Evolutionary conservation across 1,284 basidiomycete species (phyloP).

Genomic region (Fistulinella cinereoalba): DNA sequence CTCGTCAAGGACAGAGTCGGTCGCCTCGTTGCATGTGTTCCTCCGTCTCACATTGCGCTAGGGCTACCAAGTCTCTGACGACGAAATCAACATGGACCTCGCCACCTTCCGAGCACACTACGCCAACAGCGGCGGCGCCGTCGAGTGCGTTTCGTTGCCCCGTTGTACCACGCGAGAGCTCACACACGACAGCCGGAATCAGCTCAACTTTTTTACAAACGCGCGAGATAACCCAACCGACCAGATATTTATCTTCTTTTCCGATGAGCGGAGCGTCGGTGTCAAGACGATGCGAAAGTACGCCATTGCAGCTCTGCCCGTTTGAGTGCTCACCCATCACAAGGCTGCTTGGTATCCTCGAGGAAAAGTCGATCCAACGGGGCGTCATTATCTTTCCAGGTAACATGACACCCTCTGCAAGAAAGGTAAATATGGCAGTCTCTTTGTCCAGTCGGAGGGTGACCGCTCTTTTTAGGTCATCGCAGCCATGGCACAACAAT

Average conservation of each 20-base stretch:
- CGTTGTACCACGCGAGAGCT: constrained; percentile 4
- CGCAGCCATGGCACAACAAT: constrained; percentile 81
- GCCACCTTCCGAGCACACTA: constrained; percentile 68
- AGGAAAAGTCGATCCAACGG: constrained; percentile 84
- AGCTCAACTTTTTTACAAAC: constrained; percentile 86
- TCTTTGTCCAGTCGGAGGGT: neutral
- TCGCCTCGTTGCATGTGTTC: constrained; percentile 14
- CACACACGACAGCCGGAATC: constrained; percentile 62
- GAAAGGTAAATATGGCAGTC: constrained; percentile 62
- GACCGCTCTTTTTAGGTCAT: constrained; percentile 62
- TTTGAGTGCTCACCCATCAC: constrained; percentile 8
- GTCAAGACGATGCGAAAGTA: constrained; percentile 97
- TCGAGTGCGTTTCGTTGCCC: constrained; percentile 53
- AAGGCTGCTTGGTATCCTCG: constrained; percentile 84
- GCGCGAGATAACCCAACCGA: constrained; percentile 65
- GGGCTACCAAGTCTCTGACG: constrained; percentile 88
- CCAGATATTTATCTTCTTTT: constrained; percentile 94
- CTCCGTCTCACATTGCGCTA: constrained; percentile 33
- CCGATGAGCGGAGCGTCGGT: constrained; percentile 88
- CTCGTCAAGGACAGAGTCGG: constrained; percentile 88
- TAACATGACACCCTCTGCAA: constrained; percentile 94
- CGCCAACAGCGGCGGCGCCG: constrained; percentile 56
- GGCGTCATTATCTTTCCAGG: constrained; percentile 96
- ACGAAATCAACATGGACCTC: constrained; percentile 87
- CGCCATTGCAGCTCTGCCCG: constrained; percentile 2